Conservation (phyloP, 2,329 filamentous ascomycete species). For the Lojkania enalia region DNA sequence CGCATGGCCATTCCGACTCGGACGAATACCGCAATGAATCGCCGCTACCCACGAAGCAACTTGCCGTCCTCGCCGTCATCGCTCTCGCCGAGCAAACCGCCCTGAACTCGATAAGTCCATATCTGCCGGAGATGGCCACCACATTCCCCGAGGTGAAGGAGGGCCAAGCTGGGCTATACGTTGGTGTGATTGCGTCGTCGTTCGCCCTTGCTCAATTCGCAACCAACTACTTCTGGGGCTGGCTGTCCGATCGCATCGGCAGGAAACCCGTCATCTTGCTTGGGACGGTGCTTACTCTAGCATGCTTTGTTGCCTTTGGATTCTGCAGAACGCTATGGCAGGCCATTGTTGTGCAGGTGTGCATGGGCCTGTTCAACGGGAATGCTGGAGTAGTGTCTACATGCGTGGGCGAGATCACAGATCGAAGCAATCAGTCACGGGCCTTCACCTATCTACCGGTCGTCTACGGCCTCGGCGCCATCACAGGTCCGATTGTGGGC, state of each 20-base stretch:
- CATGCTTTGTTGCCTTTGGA: constrained; percentile 83
- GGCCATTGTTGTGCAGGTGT: constrained; percentile 78
- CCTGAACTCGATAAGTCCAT: constrained; percentile 93
- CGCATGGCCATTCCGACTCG: constrained; percentile 38
- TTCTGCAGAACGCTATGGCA: constrained; percentile 84
- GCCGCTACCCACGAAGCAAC: constrained; percentile 80
- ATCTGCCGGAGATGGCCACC: constrained; percentile 88
- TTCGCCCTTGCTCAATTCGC: constrained; percentile 92
- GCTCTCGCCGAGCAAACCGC: constrained; percentile 94
- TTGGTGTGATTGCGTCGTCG: constrained; percentile 84
- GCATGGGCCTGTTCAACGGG: constrained; percentile 93
- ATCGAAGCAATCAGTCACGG: constrained; percentile 88
- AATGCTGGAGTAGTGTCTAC: constrained; percentile 95
- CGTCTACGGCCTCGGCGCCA: constrained; percentile 92
- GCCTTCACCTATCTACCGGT: constrained; percentile 95
- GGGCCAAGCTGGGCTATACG: constrained; percentile 77
- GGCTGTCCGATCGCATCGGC: constrained; percentile 76
- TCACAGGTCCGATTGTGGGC: constrained; percentile 89
- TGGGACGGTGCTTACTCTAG: constrained; percentile 80
- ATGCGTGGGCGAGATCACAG: constrained; percentile 91
- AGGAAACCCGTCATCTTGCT: constrained; percentile 80
- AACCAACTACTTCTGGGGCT: constrained; percentile 92
- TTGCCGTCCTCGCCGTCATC: constrained; percentile 82
- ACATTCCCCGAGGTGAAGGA: constrained; percentile 79
- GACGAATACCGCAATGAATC: constrained; percentile 58